A percentile compares a stretch with the other conserved stretches of the same genome.
Conservation (phyloP, 768 basidiomycete species). For the Pleurotus platypus region DNA sequence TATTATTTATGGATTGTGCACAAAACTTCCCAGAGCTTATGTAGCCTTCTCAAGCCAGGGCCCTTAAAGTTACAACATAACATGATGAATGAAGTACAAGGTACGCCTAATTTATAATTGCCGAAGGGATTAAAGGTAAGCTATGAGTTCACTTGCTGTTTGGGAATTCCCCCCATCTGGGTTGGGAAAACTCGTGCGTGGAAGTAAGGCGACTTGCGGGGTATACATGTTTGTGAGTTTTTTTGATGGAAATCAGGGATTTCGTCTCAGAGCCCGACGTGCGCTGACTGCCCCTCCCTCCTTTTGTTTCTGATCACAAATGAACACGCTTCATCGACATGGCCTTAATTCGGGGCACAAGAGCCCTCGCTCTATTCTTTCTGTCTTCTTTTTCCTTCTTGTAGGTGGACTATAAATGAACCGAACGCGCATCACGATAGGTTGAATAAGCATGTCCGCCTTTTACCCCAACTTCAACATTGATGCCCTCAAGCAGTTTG, state of each 20-base stretch:
- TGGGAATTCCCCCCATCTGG: neutral
- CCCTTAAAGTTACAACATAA: neutral
- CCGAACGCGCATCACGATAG: neutral
- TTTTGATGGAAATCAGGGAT: slow-evolving; percentile 10
- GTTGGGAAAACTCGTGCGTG: neutral
- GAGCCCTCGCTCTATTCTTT: neutral
- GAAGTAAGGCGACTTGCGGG: neutral
- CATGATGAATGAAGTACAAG: slow-evolving; percentile 3
- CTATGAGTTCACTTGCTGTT: neutral
- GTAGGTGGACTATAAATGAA: slow-evolving; percentile 4
- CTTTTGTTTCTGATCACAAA: slow-evolving; percentile 8
- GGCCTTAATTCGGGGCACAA: neutral
- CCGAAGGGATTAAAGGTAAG: neutral
- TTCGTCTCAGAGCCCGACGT: slow-evolving; percentile 1
- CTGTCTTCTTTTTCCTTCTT: neutral
- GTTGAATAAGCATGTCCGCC: slow-evolving; percentile 8
- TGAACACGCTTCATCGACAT: slow-evolving; percentile 8
- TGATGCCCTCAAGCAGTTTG: slow-evolving; percentile 21
- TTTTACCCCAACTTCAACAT: slow-evolving; percentile 25
- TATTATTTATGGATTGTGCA: neutral
- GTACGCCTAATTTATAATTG: slow-evolving; percentile 5
- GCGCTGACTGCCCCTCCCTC: neutral
- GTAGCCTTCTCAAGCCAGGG: neutral
- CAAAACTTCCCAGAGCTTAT: neutral
- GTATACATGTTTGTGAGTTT: neutral